Evolutionary conservation across 108 stramenopile genomes (phyloP).

Genomic region (Cyclostephanos invisitatus): DNA sequence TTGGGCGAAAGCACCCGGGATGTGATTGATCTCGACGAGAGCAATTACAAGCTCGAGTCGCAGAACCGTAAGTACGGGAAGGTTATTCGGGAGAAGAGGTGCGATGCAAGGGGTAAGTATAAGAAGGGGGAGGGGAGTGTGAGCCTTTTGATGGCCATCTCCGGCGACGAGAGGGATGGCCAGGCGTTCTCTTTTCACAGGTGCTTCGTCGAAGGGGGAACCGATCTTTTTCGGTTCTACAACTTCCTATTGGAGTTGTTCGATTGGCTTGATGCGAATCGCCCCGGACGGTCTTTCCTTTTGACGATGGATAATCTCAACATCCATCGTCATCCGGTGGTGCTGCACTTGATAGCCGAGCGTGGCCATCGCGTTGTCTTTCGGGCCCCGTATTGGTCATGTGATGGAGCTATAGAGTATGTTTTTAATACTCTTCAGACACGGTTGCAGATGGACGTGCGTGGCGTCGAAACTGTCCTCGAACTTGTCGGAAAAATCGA

Average conservation of each 20-base stretch:
- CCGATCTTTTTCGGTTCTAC: neutral
- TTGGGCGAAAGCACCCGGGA: neutral
- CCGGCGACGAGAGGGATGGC: neutral
- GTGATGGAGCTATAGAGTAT: slow-evolving; percentile 25
- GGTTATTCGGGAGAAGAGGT: neutral
- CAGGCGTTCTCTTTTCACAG: neutral
- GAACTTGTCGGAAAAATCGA: neutral
- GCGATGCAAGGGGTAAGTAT: neutral
- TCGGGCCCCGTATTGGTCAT: slow-evolving; percentile 13
- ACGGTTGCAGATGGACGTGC: neutral
- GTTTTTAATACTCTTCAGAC: slow-evolving; percentile 21
- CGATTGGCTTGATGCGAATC: neutral
- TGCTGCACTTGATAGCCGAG: neutral
- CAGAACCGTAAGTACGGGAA: neutral
- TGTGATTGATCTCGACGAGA: neutral
- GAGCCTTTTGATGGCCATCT: neutral
- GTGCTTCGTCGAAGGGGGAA: neutral
- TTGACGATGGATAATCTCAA: slow-evolving; percentile 25
- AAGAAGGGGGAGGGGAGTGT: neutral
- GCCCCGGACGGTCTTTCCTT: neutral
- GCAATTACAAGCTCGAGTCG: neutral
- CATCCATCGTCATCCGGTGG: slow-evolving; percentile 9
- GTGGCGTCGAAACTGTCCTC: neutral
- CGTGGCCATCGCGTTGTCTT: slow-evolving; percentile 6
- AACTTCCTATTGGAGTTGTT: neutral